These are phyloP conservation scores for Tetrapisispora arboricola DNA, from an alignment of 805 yeast species.

Conservation along the genomic window DNA sequence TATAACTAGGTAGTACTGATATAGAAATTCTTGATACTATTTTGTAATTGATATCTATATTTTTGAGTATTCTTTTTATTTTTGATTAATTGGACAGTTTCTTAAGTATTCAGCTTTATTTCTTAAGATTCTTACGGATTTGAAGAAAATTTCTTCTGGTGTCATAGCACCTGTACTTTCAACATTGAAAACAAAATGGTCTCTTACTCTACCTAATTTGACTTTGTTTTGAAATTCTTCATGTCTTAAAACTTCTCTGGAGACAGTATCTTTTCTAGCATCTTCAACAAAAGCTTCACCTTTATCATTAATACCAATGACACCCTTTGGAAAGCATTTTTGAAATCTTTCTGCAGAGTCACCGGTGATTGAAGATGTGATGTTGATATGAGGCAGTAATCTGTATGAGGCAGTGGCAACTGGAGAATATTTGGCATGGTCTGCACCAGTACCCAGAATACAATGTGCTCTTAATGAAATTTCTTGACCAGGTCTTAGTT, in stretches of 20 bases:
- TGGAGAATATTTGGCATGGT: conserved; percentile 96
- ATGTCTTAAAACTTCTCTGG: conserved; percentile 92
- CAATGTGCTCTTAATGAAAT: conserved; percentile 85
- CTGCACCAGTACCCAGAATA: conserved; percentile 81
- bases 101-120: conserved; percentile 75
- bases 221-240: conserved; percentile 84
- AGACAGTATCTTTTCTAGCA: conserved; percentile 91
- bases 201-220: conserved; percentile 81
- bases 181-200: conserved; percentile 87
- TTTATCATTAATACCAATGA: conserved; percentile 57
- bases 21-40: too few species aligned
- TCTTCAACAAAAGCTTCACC: conserved; percentile 76
- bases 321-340: conserved; percentile 89
- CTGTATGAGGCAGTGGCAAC: conserved; percentile 95
- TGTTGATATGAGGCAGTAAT: conserved; percentile 78
- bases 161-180: conserved; percentile 96
- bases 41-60: too few species aligned
- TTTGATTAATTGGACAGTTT: conserved; percentile 63
- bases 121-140: conserved; percentile 74
- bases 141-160: conserved; percentile 91
- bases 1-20: neutral
- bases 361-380: conserved; percentile 64
- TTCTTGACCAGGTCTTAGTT: conserved; percentile 95
- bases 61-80: neutral
- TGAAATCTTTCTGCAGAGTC: conserved; percentile 69